phyloP scores from a whole-genome alignment of 768 basidiomycete species.

The Leccinum subgranulosum region DNA sequence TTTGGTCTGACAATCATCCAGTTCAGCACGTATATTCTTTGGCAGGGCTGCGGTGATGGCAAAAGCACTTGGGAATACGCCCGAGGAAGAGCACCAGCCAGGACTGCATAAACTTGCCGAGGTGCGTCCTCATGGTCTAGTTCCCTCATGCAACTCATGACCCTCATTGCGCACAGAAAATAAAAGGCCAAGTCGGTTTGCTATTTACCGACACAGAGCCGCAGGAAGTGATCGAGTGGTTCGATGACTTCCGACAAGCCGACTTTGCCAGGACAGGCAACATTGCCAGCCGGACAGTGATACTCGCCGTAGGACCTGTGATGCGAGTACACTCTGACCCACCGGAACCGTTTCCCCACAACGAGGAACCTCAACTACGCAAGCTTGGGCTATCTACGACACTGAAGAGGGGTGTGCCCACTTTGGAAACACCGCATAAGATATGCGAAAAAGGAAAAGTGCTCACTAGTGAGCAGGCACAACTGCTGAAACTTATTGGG shows the following conservation, averaged over 20 bases:
- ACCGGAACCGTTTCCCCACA: constrained; percentile 90
- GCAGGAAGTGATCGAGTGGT: constrained; percentile 93
- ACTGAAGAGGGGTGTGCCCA: constrained; percentile 86
- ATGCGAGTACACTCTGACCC: constrained; percentile 77
- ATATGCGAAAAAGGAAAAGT: constrained; percentile 81
- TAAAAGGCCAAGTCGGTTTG: constrained; percentile 93
- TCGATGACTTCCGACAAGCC: constrained; percentile 81
- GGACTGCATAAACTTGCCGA: constrained; percentile 79
- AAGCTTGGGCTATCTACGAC: constrained; percentile 85
- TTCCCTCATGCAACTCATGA: constrained; percentile 5
- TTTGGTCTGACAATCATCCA: constrained; percentile 8
- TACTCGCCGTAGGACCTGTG: constrained; percentile 80
- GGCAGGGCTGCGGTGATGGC: constrained; percentile 89
- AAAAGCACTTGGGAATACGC: constrained; percentile 86
- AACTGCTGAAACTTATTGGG: constrained; percentile 88
- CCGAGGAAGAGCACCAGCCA: constrained; percentile 79
- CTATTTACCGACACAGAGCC: constrained; percentile 89
- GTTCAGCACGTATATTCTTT: constrained; percentile 86
- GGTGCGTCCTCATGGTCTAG: constrained; percentile 43
- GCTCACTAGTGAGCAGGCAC: constrained; percentile 84
- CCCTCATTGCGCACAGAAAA: constrained; percentile 52
- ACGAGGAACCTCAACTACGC: constrained; percentile 94
- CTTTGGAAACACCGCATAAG: constrained; percentile 72
- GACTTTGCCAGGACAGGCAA: constrained; percentile 94
- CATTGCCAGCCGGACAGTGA: constrained; percentile 66